phyloP scores from a whole-genome alignment of 1,284 basidiomycete species.

The Fistulina hepatica region DNA sequence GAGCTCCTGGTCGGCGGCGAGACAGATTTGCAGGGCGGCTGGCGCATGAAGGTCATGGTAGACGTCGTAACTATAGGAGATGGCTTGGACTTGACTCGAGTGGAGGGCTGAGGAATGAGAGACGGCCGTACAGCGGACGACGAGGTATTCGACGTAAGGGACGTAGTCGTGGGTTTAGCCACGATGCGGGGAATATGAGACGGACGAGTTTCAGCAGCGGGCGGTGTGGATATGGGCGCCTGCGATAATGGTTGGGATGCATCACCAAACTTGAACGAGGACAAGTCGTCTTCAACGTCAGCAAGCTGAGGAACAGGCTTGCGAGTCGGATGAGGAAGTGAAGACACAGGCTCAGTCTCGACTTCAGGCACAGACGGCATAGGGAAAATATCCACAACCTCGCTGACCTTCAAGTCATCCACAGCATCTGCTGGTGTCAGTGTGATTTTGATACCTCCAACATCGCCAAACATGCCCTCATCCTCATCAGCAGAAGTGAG shows the following conservation, averaged over 20 bases:
- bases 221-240: no score
- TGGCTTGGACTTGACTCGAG: conserved; percentile 17
- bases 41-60: conserved; percentile 40
- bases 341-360: no score
- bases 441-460: conserved; percentile 57
- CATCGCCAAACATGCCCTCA: conserved; percentile 33
- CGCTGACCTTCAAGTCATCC: conserved; percentile 28
- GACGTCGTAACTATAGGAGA: conserved; percentile 20
- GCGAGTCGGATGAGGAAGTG: conserved; percentile 10
- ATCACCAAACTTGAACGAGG: background rate
- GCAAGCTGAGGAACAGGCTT: conserved; percentile 5
- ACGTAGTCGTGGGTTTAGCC: conserved; percentile 24
- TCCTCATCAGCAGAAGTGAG: conserved; percentile 23
- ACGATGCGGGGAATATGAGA: conserved; percentile 34
- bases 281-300: conserved; percentile 11
- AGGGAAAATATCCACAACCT: conserved; percentile 11
- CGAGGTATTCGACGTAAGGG: no score
- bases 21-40: conserved; percentile 34
- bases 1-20: conserved; percentile 16
- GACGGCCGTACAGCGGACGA: conserved; percentile 26
- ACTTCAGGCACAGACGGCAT: no score
- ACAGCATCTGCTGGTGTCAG: conserved; percentile 33
- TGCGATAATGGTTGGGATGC: no score
- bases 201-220: conserved; percentile 19
- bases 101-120: conserved; percentile 40